These are phyloP conservation scores for Podaxis sp. DNA, from an alignment of 768 basidiomycete species.

Conservation along the genomic window DNA sequence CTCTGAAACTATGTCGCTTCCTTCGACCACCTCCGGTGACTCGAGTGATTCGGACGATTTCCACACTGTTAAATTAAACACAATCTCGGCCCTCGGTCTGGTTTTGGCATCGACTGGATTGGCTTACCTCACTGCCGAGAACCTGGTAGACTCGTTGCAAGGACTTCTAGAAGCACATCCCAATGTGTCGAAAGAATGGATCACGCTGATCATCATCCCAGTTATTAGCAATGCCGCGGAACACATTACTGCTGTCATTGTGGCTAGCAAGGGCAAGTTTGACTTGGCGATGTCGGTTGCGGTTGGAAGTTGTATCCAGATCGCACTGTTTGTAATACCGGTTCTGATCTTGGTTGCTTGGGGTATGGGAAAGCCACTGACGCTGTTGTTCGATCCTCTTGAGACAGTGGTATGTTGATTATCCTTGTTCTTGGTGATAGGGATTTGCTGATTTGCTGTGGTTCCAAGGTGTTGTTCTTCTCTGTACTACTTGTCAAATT, in stretches of 20 bases:
- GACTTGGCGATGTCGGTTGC: conserved; percentile 42
- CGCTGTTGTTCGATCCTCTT: conserved; percentile 37
- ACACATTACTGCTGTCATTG: conserved; percentile 40
- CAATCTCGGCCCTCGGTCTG: conserved; percentile 29
- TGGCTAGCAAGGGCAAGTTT: conserved; percentile 41
- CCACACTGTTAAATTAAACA: conserved; percentile 34
- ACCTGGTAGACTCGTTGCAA: conserved; percentile 38
- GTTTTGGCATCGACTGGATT: conserved; percentile 32
- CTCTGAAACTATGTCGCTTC: conserved; percentile 16
- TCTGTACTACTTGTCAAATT: conserved; percentile 42
- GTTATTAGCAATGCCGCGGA: conserved; percentile 41
- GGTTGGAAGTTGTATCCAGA: conserved; percentile 43
- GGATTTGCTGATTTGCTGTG: not conserved
- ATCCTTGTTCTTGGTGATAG: not conserved
- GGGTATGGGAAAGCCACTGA: conserved; percentile 39
- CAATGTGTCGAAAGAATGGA: conserved; percentile 41
- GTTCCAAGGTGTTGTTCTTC: conserved; percentile 32
- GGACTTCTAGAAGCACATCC: conserved; percentile 36
- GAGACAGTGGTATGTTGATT: conserved; percentile 32
- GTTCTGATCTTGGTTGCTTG: conserved; percentile 36
- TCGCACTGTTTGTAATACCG: conserved; percentile 41
- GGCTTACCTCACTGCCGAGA: conserved; percentile 41
- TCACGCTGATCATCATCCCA: conserved; percentile 44
- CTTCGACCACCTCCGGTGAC: conserved; percentile 18
- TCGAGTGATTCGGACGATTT: conserved; percentile 14